Conservation (phyloP, 2,329 filamentous ascomycete species). For the Septoria petroselini region DNA sequence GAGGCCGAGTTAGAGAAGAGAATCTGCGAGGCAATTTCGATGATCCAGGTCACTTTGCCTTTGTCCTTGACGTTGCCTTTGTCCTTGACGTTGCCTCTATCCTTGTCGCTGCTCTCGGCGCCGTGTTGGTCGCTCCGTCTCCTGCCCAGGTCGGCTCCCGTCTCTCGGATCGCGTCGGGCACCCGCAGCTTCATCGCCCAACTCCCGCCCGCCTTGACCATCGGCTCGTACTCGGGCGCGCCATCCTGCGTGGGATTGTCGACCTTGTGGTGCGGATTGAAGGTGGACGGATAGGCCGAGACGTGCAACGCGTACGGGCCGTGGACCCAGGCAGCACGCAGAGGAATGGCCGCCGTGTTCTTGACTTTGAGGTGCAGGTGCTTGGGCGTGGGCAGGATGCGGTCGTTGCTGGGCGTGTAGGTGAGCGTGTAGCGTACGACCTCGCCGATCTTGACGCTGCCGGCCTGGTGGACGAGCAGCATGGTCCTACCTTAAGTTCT, state of each 20-base stretch:
- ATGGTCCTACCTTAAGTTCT: no score
- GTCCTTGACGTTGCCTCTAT: constrained; percentile 56
- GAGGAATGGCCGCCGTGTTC: constrained; percentile 84
- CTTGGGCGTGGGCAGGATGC: constrained; percentile 80
- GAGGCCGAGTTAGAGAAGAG: constrained; percentile 87
- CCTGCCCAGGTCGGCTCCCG: constrained; percentile 46
- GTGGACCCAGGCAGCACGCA: constrained; percentile 93
- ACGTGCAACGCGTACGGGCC: constrained; percentile 90
- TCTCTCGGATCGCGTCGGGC: constrained; percentile 71
- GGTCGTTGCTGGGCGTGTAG: constrained; percentile 84
- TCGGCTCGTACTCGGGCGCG: constrained; percentile 88
- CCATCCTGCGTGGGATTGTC: constrained; percentile 58
- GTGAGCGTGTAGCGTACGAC: constrained; percentile 86
- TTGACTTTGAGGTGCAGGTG: constrained; percentile 81
- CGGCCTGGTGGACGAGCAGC: constrained; percentile 87
- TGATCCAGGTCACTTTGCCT: constrained; percentile 73
- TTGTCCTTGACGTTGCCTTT: constrained; percentile 42
- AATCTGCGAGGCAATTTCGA: constrained; percentile 89
- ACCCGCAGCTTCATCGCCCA: constrained; percentile 80
- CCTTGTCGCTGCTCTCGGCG: constrained; percentile 42
- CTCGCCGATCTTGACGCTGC: constrained; percentile 90
- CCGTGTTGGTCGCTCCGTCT: constrained; percentile 39
- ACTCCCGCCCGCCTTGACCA: constrained; percentile 86
- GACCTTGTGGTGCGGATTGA: constrained; percentile 77
- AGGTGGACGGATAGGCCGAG: constrained; percentile 77